phyloP scores from a whole-genome alignment of 352 stramenopile genomes.

The Pythium grandisporangium region DNA sequence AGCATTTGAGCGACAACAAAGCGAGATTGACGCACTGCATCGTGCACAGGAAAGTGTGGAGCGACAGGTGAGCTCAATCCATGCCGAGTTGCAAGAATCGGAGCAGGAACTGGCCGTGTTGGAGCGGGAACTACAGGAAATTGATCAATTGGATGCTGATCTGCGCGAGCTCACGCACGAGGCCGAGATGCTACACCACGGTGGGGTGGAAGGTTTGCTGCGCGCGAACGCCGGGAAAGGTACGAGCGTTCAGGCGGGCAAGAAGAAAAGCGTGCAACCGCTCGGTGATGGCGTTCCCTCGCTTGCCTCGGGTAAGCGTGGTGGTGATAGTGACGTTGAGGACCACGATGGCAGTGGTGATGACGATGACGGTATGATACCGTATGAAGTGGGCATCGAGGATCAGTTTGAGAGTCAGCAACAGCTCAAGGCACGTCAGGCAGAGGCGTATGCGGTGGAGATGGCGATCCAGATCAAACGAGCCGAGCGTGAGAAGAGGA shows the following conservation, averaged over 20 bases:
- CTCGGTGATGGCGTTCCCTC: slow-evolving; percentile 43
- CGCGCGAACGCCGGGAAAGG: slow-evolving; percentile 10
- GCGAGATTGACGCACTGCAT: slow-evolving; percentile 89
- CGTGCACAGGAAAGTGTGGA: slow-evolving; percentile 86
- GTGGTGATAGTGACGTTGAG: too few relatives aligned
- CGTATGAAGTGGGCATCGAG: slow-evolving; percentile 43
- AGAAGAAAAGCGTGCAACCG: slow-evolving; percentile 15
- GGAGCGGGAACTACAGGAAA: slow-evolving; percentile 88
- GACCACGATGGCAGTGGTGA: too few relatives aligned
- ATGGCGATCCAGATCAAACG: slow-evolving; percentile 92
- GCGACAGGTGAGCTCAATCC: slow-evolving; percentile 82
- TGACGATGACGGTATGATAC: slow-evolving; percentile 1
- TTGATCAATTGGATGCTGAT: slow-evolving; percentile 89
- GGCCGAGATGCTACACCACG: slow-evolving; percentile 69
- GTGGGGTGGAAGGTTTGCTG: slow-evolving; percentile 44
- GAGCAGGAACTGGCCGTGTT: slow-evolving; percentile 87
- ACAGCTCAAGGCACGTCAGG: slow-evolving; percentile 35
- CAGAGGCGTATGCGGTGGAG: slow-evolving; percentile 87
- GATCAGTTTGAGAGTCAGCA: slow-evolving; percentile 37
- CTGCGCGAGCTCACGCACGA: slow-evolving; percentile 89
- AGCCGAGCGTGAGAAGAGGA: slow-evolving; percentile 86
- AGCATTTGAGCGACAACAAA: slow-evolving; percentile 88
- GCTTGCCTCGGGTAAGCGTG: too few relatives aligned
- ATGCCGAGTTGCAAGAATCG: slow-evolving; percentile 84
- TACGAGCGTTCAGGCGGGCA: not conserved